Evolutionary conservation across 2,329 filamentous ascomycete species (phyloP).

Genomic region (Fusarium ambrosium): DNA sequence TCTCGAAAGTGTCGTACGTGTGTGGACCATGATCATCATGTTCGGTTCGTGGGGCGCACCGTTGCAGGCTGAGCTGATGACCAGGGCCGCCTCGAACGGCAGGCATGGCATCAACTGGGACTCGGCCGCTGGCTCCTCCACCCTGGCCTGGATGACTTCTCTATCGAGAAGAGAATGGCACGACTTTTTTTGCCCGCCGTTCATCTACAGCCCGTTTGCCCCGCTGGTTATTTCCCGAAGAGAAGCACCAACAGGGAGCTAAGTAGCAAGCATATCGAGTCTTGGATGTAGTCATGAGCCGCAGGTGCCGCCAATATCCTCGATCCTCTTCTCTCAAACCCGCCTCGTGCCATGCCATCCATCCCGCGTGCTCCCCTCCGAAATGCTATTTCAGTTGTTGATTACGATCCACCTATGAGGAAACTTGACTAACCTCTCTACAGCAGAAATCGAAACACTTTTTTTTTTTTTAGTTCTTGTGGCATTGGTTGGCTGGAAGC

Average conservation of each 20-base stretch:
- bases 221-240: slow-evolving; percentile 15
- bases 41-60: slow-evolving; percentile 1
- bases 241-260: not conserved
- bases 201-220: not conserved
- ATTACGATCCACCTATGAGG: not conserved
- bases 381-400: not conserved
- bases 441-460: slow-evolving; percentile 1
- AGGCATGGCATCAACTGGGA: slow-evolving; percentile 66
- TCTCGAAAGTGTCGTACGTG: not conserved
- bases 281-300: not conserved
- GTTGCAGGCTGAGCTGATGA: slow-evolving; percentile 67
- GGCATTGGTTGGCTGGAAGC: not conserved
- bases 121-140: slow-evolving; percentile 65
- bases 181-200: not conserved
- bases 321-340: not conserved
- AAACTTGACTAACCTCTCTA: not conserved
- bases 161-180: not conserved
- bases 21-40: not conserved
- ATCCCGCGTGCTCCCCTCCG: not conserved
- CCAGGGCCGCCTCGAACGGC: slow-evolving; percentile 76
- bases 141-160: not conserved
- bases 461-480: not conserved
- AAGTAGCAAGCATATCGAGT: not conserved
- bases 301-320: not conserved
- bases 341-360: not conserved